phyloP scores from a whole-genome alignment of 148 eudicot species.

The Selenicereus undatus region DNA sequence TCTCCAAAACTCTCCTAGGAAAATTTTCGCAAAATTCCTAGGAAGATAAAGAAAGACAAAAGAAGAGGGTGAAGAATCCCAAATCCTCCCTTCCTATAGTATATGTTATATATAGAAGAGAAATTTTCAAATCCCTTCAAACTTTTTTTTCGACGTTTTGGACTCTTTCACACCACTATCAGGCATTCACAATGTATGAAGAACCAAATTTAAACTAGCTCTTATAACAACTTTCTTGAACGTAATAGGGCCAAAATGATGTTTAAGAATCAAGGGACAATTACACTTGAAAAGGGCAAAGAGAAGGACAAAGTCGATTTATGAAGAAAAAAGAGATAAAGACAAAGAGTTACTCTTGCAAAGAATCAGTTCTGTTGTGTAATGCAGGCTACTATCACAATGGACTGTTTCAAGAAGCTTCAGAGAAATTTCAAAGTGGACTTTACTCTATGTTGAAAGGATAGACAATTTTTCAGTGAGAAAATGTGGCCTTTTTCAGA shows the following conservation, averaged over 20 bases:
- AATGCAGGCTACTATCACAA: constrained; percentile 22
- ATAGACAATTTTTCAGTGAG: neutral
- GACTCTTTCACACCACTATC: neutral
- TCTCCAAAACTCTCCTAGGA: constrained; percentile 6
- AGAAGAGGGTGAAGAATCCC: neutral
- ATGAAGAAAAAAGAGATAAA: constrained; percentile 10
- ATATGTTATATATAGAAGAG: neutral
- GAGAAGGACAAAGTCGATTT: neutral
- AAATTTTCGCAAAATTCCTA: neutral
- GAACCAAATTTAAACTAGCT: neutral
- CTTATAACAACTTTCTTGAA: neutral
- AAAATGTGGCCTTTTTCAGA: neutral
- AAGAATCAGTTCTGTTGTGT: neutral
- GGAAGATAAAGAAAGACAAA: neutral
- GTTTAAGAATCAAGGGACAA: neutral
- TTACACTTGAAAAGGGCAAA: neutral
- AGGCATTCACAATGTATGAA: neutral
- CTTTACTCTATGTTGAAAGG: constrained; percentile 19
- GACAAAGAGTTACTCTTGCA: neutral
- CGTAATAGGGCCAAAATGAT: neutral
- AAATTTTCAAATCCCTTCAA: too few relatives aligned
- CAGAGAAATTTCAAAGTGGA: constrained; percentile 2
- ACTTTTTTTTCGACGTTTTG: neutral
- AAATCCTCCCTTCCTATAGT: neutral
- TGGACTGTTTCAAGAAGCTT: constrained; percentile 20